Percentiles rank a stretch among this genome's conserved stretches.
phyloP scores from a whole-genome alignment of 75 land plant genomes.

The Cupressus sempervirens region DNA sequence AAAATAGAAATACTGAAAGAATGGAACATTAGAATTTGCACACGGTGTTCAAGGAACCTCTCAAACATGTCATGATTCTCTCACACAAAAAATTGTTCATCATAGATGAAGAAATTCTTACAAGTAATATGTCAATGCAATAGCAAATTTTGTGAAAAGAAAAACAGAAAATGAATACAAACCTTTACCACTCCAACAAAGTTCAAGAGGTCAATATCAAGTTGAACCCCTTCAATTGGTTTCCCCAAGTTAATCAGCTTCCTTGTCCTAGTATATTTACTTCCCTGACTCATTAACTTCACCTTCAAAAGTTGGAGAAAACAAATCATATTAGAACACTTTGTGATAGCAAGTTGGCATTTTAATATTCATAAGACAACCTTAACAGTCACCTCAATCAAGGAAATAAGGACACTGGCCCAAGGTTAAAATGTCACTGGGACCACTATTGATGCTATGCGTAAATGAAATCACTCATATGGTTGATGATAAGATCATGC shows the following conservation, averaged over 20 bases:
- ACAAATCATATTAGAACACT: neutral
- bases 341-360: neutral
- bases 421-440: neutral
- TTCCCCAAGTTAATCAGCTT: neutral
- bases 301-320: neutral
- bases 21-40: neutral
- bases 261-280: constrained; percentile 3
- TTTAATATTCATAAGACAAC: neutral
- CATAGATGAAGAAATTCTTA: neutral
- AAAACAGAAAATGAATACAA: neutral
- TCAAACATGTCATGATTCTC: neutral
- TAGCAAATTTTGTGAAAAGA: neutral
- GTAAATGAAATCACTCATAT: neutral
- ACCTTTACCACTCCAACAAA: neutral
- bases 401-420: neutral
- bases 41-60: neutral
- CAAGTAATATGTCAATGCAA: neutral
- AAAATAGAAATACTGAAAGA: neutral
- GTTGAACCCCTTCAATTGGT: neutral
- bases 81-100: neutral
- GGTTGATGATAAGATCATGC: neutral
- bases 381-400: neutral
- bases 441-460: neutral
- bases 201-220: constrained; percentile 1
- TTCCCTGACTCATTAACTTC: neutral